phyloP scores from a whole-genome alignment of 1,284 basidiomycete species.

The Malassezia japonica region DNA sequence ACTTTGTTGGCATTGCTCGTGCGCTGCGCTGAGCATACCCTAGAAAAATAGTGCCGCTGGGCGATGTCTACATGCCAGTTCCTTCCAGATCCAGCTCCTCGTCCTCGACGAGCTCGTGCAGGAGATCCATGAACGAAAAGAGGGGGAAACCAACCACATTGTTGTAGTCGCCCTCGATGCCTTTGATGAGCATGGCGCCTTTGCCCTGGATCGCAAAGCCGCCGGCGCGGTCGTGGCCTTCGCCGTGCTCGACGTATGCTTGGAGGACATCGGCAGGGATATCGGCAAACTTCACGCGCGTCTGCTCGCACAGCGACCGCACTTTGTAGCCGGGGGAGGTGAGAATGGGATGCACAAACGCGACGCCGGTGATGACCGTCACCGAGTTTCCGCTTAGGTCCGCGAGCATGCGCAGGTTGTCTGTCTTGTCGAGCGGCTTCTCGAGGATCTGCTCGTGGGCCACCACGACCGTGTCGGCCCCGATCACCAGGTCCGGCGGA shows the following conservation, averaged over 20 bases:
- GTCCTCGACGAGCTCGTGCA: constrained; percentile 39
- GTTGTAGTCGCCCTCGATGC: constrained; percentile 81
- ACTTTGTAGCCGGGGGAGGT: constrained; percentile 75
- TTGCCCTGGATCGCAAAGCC: constrained; percentile 88
- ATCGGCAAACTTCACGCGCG: constrained; percentile 47
- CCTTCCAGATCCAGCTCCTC: constrained; percentile 40
- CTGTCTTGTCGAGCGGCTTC: constrained; percentile 69
- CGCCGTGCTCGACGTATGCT: constrained; percentile 77
- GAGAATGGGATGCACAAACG: constrained; percentile 67
- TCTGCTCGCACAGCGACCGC: constrained; percentile 48
- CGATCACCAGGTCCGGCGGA: constrained; percentile 85
- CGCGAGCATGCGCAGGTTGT: constrained; percentile 77
- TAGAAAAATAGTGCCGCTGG: neutral
- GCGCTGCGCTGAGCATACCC: constrained; percentile 13
- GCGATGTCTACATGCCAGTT: no score
- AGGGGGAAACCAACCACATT: constrained; percentile 82
- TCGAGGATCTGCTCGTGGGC: constrained; percentile 59
- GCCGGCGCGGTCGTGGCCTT: constrained; percentile 82
- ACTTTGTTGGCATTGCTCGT: constrained; percentile 10
- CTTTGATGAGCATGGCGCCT: constrained; percentile 68
- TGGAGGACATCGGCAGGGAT: constrained; percentile 54
- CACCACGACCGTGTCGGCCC: constrained; percentile 49
- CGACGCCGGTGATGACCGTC: constrained; percentile 42
- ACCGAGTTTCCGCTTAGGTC: constrained; percentile 58
- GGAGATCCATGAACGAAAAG: constrained; percentile 22